phyloP scores from a whole-genome alignment of 768 basidiomycete species.

The Pilatotrama ljubarskyi region DNA sequence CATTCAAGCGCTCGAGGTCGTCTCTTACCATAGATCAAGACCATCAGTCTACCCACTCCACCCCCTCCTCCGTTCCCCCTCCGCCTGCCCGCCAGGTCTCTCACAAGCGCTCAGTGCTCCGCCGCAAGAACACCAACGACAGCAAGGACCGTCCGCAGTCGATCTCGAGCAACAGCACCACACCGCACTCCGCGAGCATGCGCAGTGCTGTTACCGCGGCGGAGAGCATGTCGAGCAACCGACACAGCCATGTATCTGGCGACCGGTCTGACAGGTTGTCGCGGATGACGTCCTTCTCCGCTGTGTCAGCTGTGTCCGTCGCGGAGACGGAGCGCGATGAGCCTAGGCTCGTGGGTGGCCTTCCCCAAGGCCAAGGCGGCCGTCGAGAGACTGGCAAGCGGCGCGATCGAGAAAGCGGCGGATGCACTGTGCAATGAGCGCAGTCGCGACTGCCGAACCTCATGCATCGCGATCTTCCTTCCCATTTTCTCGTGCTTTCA shows the following conservation, averaged over 20 bases:
- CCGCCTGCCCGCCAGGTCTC: slow-evolving; percentile 15
- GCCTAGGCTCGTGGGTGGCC: slow-evolving; percentile 38
- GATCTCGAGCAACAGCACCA: slow-evolving; percentile 58
- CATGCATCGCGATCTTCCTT: not conserved
- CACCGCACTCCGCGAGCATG: slow-evolving; percentile 52
- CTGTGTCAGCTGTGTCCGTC: slow-evolving; percentile 28
- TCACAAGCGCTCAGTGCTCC: slow-evolving; percentile 39
- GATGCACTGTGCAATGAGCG: slow-evolving; percentile 49
- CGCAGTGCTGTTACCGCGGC: slow-evolving; percentile 55
- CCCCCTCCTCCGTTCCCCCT: slow-evolving; percentile 40
- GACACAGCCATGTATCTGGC: slow-evolving; percentile 19
- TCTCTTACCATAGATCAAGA: slow-evolving; percentile 39
- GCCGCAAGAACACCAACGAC: slow-evolving; percentile 34
- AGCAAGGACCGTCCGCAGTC: slow-evolving; percentile 55
- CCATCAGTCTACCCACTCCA: slow-evolving; percentile 2
- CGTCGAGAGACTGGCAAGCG: slow-evolving; percentile 34
- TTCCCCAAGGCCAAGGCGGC: slow-evolving; percentile 35
- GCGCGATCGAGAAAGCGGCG: slow-evolving; percentile 36
- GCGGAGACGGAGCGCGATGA: slow-evolving; percentile 30
- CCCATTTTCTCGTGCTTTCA: not conserved
- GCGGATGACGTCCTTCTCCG: slow-evolving; percentile 36
- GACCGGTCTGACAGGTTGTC: slow-evolving; percentile 37
- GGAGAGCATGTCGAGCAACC: slow-evolving; percentile 44
- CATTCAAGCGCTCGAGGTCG: slow-evolving; percentile 66
- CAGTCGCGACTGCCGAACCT: not conserved